Evolutionary conservation across 768 basidiomycete genomes (phyloP).

Genomic region (Imleria badia): DNA sequence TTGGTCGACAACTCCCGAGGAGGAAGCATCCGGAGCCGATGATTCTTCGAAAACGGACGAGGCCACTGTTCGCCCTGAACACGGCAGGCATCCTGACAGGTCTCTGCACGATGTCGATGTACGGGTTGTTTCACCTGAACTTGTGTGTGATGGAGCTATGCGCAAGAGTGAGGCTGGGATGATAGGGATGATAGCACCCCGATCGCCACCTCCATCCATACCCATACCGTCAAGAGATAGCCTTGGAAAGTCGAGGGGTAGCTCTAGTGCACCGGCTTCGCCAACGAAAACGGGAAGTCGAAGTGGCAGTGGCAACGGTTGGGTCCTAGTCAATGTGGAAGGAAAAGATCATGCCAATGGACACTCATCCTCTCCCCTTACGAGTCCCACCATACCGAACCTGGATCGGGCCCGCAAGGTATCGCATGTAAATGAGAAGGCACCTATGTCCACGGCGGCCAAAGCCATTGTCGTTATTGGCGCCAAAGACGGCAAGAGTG

Average conservation of each 20-base stretch:
- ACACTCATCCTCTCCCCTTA: conserved; percentile 23
- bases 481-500: conserved; percentile 44
- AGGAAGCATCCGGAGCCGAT: conserved; percentile 40
- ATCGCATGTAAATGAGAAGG: conserved; percentile 27
- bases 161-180: conserved; percentile 67
- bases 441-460: conserved; percentile 47
- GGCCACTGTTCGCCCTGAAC: conserved; percentile 25
- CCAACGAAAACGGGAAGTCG: conserved; percentile 34
- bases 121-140: conserved; percentile 53
- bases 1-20: conserved; percentile 55
- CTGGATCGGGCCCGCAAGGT: conserved; percentile 30
- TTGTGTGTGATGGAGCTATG: conserved; percentile 42
- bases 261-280: conserved; percentile 28
- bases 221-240: conserved; percentile 30
- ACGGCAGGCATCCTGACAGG: conserved; percentile 30
- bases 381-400: conserved; percentile 28
- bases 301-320: conserved; percentile 50
- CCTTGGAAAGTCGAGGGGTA: conserved; percentile 20
- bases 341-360: conserved; percentile 34
- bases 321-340: conserved; percentile 67
- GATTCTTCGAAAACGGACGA: conserved; percentile 30
- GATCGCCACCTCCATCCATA: conserved; percentile 24
- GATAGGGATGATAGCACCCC: conserved; percentile 48
- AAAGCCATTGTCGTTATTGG: conserved; percentile 66
- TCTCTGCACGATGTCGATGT: conserved; percentile 50